Base-by-base conservation (phyloP, 345 rosid species). In the Toxicodendron radicans region DNA sequence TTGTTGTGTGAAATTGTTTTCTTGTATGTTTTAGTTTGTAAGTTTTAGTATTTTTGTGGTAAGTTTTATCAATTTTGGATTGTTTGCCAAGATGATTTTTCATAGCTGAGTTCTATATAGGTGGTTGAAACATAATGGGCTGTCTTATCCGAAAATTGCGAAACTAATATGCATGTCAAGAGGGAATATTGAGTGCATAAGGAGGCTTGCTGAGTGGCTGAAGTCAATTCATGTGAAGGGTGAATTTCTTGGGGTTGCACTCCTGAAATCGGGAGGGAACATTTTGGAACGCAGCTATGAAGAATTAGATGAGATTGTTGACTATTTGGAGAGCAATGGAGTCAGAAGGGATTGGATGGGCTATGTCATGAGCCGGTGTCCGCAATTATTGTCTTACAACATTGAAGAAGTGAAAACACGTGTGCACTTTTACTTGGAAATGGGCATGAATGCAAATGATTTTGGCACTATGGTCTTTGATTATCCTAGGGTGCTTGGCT, bases 391-490 rank as follows among this genome's bases (percentile, higher is more conserved):
- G 76, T 89, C 84, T 78, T 84, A 66, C 76, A 84, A 78, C 77
- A 80, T 91, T 82, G 93, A 92, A 68, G 92, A 90, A 79, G 64
- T 92, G 67, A 85, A 79, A 83, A 72, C 53, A 32, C 92, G 98
- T 20, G 93, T 89, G 24, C 83, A 69, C 30, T 92, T 92, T 82
- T 92, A 79, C 82, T 65, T 85, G 86, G 85, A 82, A 63, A 87
- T 90, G 97, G 94, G 94, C 60, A 92, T 92, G 98, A 86, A 79
- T 77, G 82, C 73, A 82, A 89, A 85, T 68, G 98, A 91, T 81
- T 95, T 95, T 72, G 96, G 98, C 77, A 93, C 96, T 0, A 91
- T 95, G 99, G 92, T 93, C 54, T 93, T 82, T 62, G 96, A 91
- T 75, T 93, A 80, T 77, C 98, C 98, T 13, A 88, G 88, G 76